Evolutionary conservation across 2,329 filamentous ascomycete species (phyloP), one percentile per base, ranked within the genome.

Genomic region (Ceratocystiopsis brevicomis): DNA sequence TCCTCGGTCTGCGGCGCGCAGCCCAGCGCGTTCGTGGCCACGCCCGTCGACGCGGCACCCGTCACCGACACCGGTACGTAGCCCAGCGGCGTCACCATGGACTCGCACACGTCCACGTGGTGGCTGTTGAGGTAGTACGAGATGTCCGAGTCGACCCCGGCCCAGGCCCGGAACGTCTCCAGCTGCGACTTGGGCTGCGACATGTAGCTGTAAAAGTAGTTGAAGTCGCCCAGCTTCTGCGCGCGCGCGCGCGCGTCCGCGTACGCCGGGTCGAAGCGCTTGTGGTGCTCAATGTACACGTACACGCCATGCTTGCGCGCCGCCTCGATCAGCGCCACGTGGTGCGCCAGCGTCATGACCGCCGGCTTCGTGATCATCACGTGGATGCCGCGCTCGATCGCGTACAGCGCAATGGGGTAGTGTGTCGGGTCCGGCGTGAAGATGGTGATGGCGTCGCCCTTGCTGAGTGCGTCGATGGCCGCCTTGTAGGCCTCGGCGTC

Each of bases 131-230:
- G 74, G 62, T 95, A 95, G 67, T 95, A 95, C 11, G 80, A 87
- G 54, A 95, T 95, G 60, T 95, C 88, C 30, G 80, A 87, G 53
- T 94, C 86, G 54, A 79, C 76, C 49, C 87, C 87, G 0, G 87
- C 87, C 86, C 86, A 94, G 3, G 85, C 81, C 62, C 85, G 87
- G 76, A 94, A 94, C 0, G 86, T 94, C 67, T 92, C 82, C 40
- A 94, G 73, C 64, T 93, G 86, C 41, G 71, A 84, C 65, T 92
- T 93, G 47, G 80, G 82, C 67, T 94, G 86, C 41, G 78, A 84
- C 86, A 94, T 93, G 72, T 95, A 95, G 53, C 75, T 81, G 71
- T 94, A 95, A 60, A 93, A 95, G 69, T 95, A 95, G 68, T 93
- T 94, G 75, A 95, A 95, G 63, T 94, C 85, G 50, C 87, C 87